phyloP scores from a whole-genome alignment of 1,139 yeast species.

The Pichia sp. region DNA sequence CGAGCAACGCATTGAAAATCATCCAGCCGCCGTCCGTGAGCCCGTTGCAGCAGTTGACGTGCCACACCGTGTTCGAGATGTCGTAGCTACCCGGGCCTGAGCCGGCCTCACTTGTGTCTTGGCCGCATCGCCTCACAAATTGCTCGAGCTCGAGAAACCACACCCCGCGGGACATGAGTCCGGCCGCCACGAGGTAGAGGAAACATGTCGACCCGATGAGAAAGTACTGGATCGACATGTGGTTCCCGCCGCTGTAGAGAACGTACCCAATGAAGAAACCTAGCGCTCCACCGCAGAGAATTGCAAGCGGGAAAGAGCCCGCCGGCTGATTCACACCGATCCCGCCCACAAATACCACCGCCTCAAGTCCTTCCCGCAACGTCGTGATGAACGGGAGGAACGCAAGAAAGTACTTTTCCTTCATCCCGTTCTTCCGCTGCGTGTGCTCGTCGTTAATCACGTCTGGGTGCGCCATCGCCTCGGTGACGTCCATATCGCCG shows the following conservation, averaged over 20 bases:
- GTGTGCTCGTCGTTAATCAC: conserved; percentile 5
- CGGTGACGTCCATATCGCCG: conserved; percentile 17
- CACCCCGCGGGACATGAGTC: conserved; percentile 81
- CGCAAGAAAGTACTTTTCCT: conserved; percentile 70
- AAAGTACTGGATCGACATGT: conserved; percentile 74
- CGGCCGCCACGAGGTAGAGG: conserved; percentile 83
- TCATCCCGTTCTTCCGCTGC: conserved; percentile 32
- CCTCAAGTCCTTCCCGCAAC: conserved; percentile 87
- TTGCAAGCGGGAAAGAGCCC: conserved; percentile 78
- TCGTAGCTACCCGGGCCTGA: conserved; percentile 95
- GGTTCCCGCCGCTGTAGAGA: conserved; percentile 75
- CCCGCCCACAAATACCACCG: conserved; percentile 87
- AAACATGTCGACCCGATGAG: conserved; percentile 80
- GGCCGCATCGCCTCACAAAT: conserved; percentile 65
- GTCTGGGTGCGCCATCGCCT: conserved; percentile 1
- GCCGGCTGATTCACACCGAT: conserved; percentile 78
- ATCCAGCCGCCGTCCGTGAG: conserved; percentile 90
- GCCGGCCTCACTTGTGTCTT: conserved; percentile 86
- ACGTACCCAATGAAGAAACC: conserved; percentile 65
- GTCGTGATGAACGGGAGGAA: conserved; percentile 78
- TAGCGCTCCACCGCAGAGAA: conserved; percentile 61
- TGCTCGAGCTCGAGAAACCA: conserved; percentile 82
- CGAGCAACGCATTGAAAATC: conserved; percentile 83
- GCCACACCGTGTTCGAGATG: conserved; percentile 79
- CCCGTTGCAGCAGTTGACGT: conserved; percentile 95